Evolutionary conservation across 768 basidiomycete species (phyloP), one percentile per base, ranked within the genome.

Genomic region (Termitomyces sp.): DNA sequence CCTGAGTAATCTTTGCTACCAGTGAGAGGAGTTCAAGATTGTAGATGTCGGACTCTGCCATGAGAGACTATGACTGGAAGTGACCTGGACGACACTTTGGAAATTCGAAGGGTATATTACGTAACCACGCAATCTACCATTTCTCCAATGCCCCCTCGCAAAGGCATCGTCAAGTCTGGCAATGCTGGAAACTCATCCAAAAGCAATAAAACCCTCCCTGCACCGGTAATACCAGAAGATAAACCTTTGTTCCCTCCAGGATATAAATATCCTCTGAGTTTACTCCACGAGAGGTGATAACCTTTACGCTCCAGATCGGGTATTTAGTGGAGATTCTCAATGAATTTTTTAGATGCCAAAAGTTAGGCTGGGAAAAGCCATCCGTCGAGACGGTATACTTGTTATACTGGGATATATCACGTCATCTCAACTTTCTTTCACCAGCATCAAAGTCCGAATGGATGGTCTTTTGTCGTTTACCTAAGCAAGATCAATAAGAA

Each of bases 11-110:
- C 72, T 92, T 91, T 61, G 90, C 87, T 60, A 97, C 88, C 46
- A 98, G 81, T 42, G 94, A 96, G 52, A 99, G 86, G 62, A 90
- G 82, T 74, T 98, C 97, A 74, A 99, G 90, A 73, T 92, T 87
- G 77, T 96, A 91, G 62, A 99, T 79, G 77, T 96, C 94, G 65
- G 74, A 75, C 66, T 88, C 84, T 46, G 86, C 76, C 88, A 90
- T 91, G 36, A 56, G 59, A 45, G 36, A 49, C 17, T 63, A 42
- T 54, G 51, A 54, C 34, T 55, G 50, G 17, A 6, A 29, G 34
- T n/a, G 46, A 48, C 20, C 38, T 15, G 4, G 40, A 25, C 25
- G 25, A 25, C 25, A 25, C 25, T 25, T 15, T 42, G 5, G 36
- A 51, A 51, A 29, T 51, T 40, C 36, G n/a, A 20, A 8, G n/a